Conservation (phyloP, 1,284 basidiomycete genomes). For the Ceratobasidium sp. region DNA sequence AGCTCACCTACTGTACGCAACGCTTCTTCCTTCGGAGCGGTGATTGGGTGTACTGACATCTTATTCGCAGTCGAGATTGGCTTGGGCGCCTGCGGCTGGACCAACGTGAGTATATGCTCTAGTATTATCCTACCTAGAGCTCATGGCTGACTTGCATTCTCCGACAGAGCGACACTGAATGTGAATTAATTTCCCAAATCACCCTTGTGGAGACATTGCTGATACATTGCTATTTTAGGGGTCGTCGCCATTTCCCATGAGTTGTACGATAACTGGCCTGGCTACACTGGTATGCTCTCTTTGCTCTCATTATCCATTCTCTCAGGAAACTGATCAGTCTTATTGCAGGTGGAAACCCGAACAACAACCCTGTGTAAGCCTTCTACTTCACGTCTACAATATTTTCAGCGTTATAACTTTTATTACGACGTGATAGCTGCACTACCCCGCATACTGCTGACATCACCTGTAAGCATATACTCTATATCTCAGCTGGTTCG, state of each 20-base stretch:
- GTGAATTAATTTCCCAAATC: neutral
- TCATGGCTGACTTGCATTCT: neutral
- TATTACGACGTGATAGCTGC: constrained; percentile 3
- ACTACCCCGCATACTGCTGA: constrained; percentile 3
- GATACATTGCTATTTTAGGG: neutral
- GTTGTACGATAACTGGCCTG: constrained; percentile 34
- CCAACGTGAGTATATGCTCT: constrained; percentile 13
- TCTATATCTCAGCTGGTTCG: too few relatives aligned
- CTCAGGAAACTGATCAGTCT: too few relatives aligned
- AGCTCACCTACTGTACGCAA: constrained; percentile 37
- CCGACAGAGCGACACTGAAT: constrained; percentile 13
- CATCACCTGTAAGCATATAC: constrained; percentile 21
- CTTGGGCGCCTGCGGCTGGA: constrained; percentile 38
- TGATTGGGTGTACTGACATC: neutral
- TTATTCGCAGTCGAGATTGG: constrained; percentile 17
- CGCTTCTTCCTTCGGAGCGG: neutral
- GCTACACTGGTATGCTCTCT: constrained; percentile 2
- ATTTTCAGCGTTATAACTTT: neutral
- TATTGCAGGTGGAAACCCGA: constrained; percentile 24
- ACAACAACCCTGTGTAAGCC: constrained; percentile 40
- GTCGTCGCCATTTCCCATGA: constrained; percentile 40
- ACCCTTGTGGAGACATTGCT: neutral
- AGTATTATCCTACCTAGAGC: neutral
- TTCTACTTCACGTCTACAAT: neutral
- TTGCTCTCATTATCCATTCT: too few relatives aligned